Conservation (phyloP, 306 rosid genomes). For the Glycine latifolia region DNA sequence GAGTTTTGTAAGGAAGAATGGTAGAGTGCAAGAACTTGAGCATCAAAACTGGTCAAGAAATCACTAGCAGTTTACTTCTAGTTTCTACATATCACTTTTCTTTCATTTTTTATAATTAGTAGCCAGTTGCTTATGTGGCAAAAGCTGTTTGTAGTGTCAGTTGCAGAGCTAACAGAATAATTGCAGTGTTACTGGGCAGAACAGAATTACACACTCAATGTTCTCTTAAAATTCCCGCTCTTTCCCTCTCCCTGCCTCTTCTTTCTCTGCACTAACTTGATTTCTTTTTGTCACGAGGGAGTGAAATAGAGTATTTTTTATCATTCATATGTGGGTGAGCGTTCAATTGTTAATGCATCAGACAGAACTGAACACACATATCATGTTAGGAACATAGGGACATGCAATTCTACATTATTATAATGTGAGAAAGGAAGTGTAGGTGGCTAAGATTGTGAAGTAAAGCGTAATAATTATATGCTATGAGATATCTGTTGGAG, state of each 20-base stretch:
- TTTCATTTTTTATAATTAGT: background rate
- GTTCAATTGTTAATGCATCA: background rate
- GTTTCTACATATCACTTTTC: background rate
- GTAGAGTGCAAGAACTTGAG: background rate
- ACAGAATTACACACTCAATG: background rate
- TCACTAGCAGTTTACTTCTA: background rate
- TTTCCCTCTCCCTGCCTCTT: background rate
- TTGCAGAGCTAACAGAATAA: background rate
- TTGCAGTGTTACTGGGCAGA: background rate
- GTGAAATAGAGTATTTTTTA: background rate
- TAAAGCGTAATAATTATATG: slow-evolving; percentile 46
- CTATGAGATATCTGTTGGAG: slow-evolving; percentile 53
- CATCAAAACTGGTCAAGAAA: background rate
- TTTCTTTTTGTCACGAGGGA: background rate
- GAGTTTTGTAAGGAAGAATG: no score
- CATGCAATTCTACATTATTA: background rate
- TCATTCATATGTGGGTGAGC: background rate
- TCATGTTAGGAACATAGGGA: background rate
- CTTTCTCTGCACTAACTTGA: background rate
- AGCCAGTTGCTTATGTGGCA: background rate
- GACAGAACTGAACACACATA: background rate
- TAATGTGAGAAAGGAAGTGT: slow-evolving; percentile 31
- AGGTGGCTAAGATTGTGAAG: slow-evolving; percentile 47
- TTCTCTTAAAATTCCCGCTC: background rate
- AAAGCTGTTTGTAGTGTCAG: background rate